Conservation (phyloP, 2,329 filamentous ascomycete genomes). For the Phialophora verrucosa region DNA sequence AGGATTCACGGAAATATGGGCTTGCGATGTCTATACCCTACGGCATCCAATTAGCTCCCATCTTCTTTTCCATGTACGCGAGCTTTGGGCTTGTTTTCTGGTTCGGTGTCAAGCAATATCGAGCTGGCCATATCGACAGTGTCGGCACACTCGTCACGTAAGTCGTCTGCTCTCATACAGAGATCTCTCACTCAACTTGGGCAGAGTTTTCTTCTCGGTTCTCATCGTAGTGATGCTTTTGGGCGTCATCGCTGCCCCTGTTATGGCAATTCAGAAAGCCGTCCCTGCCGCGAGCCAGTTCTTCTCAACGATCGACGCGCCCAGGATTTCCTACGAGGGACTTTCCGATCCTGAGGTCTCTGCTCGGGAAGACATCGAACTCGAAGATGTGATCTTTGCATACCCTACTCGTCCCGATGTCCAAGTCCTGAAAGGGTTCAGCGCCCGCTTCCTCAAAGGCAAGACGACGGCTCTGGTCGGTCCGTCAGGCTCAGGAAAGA, state of each 20-base stretch:
- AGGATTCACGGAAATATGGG: conserved; percentile 46
- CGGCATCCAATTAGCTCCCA: conserved; percentile 44
- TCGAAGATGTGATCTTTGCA: conserved; percentile 71
- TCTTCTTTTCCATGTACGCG: conserved; percentile 48
- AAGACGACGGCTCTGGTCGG: conserved; percentile 54
- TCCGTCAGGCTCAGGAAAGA: conserved; percentile 54
- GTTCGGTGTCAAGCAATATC: conserved; percentile 46
- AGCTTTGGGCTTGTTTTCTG: conserved; percentile 48
- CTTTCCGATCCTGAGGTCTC: conserved; percentile 53
- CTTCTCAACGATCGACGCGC: conserved; percentile 74
- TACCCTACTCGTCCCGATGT: conserved; percentile 62
- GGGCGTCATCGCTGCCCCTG: conserved; percentile 43
- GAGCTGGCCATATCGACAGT: conserved; percentile 44
- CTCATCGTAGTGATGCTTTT: conserved; percentile 52
- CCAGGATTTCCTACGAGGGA: conserved; percentile 52
- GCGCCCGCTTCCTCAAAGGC: conserved; percentile 44
- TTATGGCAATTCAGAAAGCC: conserved; percentile 61
- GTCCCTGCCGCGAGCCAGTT: conserved; percentile 87
- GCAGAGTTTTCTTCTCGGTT: conserved; percentile 48
- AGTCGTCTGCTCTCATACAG: conserved; percentile 8
- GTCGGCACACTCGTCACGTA: conserved; percentile 49
- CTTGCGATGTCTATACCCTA: conserved; percentile 41
- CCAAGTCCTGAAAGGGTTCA: conserved; percentile 46
- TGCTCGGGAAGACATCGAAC: conserved; percentile 69
- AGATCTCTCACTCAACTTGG: conserved; percentile 12